Base-by-base conservation (phyloP, 257 asterid genomes). In the Parsonsia alboflavescens region DNA sequence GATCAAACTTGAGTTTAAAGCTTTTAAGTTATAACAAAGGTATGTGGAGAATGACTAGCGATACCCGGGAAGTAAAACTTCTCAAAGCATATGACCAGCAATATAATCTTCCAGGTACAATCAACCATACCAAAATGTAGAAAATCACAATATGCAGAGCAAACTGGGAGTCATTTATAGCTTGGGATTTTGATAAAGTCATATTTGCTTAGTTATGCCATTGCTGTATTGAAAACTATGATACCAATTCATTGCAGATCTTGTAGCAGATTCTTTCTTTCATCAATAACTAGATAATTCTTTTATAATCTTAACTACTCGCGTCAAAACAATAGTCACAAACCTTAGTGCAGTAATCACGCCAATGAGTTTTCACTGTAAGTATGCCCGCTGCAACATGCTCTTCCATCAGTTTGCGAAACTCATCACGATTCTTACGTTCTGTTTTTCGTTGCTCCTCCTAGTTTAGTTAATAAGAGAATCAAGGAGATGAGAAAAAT, bases 391-490 rank as follows among this genome's bases (percentile, higher is more conserved):
- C 81, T 44, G 86, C 79, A 61, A 90, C 89, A 86, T 95, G 98
- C 81, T 89, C 99, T 64, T 89, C 96, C 98, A 95, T 88, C 81
- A 95, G 84, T 84, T 89, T 95, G 73, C 98, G 96, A 76, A 92
- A 95, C 76, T 92, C 99, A 82, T 95, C 99, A 42, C 99, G 99
- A 39, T 92, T 90, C 85, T 87, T 95, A 42, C 99, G 89, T 76
- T 92, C 99, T 28, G 77, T 71, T 84, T 89, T 92, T 82, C 99
- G 88, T 77, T 75, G 77, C 77, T 91, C 98, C 80, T 92, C 99
- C 99, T 95, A 71, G 77, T 73, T 80, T 70, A 80, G 66, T 80
- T 68, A 82, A 70, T 33, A 58, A 41, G 48, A 61, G 11, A 70
- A 19, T 58, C 75, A 80, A 71, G 42, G 16, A 44, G 33, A 30